Percentiles rank a stretch among this genome's conserved stretches.
Evolutionary conservation across 2,329 filamentous ascomycete genomes (phyloP).

Genomic region (Neoarthrinium moseri): DNA sequence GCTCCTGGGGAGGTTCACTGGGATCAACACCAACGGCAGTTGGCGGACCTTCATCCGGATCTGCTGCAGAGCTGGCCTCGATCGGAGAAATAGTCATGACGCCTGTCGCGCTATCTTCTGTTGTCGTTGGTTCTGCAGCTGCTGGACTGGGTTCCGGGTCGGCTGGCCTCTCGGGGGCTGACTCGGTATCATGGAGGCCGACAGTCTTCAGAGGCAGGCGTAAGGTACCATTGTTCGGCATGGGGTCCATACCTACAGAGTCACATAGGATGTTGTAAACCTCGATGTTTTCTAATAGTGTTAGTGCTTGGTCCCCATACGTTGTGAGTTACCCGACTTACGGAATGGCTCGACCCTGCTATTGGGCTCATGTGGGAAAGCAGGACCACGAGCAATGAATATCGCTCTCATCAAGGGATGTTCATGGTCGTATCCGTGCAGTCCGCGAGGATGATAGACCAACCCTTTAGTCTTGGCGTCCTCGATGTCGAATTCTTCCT

Average conservation of each 20-base stretch:
- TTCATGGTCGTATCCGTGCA: conserved; percentile 95
- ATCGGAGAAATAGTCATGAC: conserved; percentile 6
- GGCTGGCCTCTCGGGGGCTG: conserved; percentile 42
- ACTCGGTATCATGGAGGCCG: conserved; percentile 55
- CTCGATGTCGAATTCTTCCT: conserved; percentile 73
- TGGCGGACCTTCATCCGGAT: not conserved
- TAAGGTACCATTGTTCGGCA: conserved; percentile 85
- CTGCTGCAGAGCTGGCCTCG: conserved; percentile 1
- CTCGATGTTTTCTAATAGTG: conserved; percentile 75
- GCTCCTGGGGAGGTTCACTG: conserved; percentile 16
- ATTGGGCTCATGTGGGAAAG: conserved; percentile 83
- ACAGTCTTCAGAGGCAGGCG: conserved; percentile 65
- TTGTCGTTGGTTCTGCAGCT: no score
- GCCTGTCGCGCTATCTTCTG: not conserved
- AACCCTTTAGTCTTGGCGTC: conserved; percentile 62
- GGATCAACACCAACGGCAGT: conserved; percentile 9
- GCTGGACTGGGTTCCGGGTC: conserved; percentile 43
- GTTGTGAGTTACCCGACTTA: no score
- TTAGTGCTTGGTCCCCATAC: no score
- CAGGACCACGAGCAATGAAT: conserved; percentile 87
- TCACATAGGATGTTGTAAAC: conserved; percentile 96
- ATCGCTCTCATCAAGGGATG: conserved; percentile 96
- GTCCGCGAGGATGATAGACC: conserved; percentile 75
- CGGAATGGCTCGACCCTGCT: conserved; percentile 79
- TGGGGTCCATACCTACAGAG: conserved; percentile 70